Evolutionary conservation across 2,329 filamentous ascomycete genomes (phyloP).

Genomic region (Metarhizium album): DNA sequence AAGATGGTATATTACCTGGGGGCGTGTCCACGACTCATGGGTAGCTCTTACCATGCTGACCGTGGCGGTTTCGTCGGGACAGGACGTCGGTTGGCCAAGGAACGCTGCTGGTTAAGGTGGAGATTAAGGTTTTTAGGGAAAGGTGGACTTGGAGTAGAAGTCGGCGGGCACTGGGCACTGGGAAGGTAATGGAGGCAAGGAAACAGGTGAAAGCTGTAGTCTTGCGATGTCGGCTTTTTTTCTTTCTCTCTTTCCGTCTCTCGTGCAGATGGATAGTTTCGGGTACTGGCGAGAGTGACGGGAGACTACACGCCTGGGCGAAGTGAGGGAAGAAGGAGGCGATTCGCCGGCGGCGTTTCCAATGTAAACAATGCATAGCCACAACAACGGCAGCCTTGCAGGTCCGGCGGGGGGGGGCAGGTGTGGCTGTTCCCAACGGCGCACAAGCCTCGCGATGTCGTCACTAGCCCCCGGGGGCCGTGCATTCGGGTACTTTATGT

Average conservation of each 20-base stretch:
- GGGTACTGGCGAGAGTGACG: neutral
- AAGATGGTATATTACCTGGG: conserved; percentile 13
- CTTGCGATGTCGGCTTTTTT: too few species aligned
- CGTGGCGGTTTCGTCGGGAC: conserved; percentile 1
- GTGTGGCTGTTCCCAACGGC: conserved; percentile 3
- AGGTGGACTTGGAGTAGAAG: neutral
- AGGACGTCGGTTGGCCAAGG: conserved; percentile 12
- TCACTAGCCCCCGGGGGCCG: conserved; percentile 1
- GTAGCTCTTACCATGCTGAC: conserved; percentile 20
- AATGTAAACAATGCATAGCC: conserved; percentile 18
- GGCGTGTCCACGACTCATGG: conserved; percentile 8
- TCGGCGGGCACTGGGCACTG: neutral
- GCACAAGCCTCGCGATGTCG: neutral
- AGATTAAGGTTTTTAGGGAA: neutral
- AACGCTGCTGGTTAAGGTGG: conserved; percentile 6
- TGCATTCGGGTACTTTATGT: neutral
- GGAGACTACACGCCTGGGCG: neutral
- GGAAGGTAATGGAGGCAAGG: neutral
- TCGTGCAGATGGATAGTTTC: neutral
- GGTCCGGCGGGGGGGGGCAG: conserved; percentile 1
- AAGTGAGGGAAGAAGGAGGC: neutral
- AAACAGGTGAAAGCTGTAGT: neutral
- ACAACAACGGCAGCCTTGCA: conserved; percentile 18
- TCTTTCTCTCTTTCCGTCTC: too few species aligned
- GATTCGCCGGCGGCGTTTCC: neutral